A percentile compares a stretch with the other conserved stretches of the same genome.
Evolutionary conservation across 176 grass and related monocot genomes (phyloP).

Genomic region (Puya raimondii): DNA sequence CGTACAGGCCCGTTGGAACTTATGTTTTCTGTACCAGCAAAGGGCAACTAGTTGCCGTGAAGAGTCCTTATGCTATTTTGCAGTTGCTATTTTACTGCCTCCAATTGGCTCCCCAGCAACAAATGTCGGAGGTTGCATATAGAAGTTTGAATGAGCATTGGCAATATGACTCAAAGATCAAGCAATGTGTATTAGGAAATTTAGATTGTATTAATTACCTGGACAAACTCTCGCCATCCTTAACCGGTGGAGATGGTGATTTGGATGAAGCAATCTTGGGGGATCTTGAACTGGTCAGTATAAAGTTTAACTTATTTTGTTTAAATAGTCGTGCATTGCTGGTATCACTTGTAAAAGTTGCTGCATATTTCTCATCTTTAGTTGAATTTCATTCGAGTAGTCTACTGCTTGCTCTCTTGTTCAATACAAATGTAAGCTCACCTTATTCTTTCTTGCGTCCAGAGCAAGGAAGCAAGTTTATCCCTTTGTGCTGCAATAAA

Average conservation of each 20-base stretch:
- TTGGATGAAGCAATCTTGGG: conserved; percentile 25
- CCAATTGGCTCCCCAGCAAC: conserved; percentile 56
- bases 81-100: conserved; percentile 82
- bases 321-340: too few relatives aligned
- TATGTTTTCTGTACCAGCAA: conserved; percentile 52
- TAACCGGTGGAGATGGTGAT: conserved; percentile 26
- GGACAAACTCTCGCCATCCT: conserved; percentile 31
- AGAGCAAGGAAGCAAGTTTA: conserved; percentile 72
- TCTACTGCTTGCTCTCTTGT: too few relatives aligned
- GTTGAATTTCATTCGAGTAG: too few relatives aligned
- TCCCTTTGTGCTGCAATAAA: conserved; percentile 53
- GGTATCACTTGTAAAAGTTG: too few relatives aligned
- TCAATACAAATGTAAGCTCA: too few relatives aligned
- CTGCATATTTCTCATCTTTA: too few relatives aligned
- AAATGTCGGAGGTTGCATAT: conserved; percentile 49
- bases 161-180: conserved; percentile 59
- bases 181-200: conserved; percentile 38
- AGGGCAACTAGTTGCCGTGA: conserved; percentile 41
- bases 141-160: conserved; percentile 74
- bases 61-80: conserved; percentile 74
- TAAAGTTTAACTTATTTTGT: too few relatives aligned
- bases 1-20: conserved; percentile 76
- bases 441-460: not conserved
- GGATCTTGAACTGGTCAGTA: conserved; percentile 65
- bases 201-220: conserved; percentile 43